These are phyloP conservation scores for Daldinia vernicosa DNA, from an alignment of 495 filamentous ascomycete species.

Conservation along the genomic window DNA sequence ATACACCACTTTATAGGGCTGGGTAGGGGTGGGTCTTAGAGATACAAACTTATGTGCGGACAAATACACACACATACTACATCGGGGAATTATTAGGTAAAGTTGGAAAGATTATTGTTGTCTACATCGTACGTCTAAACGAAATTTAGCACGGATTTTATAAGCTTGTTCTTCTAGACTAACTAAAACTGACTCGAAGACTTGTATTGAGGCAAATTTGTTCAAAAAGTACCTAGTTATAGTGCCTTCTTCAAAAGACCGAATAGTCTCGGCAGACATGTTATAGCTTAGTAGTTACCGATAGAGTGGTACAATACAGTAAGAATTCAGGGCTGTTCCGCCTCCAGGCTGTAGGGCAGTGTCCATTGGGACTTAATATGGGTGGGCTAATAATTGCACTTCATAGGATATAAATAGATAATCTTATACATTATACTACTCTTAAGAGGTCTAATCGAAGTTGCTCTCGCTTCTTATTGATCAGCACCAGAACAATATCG, in stretches of 20 bases:
- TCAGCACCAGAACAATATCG: neutral
- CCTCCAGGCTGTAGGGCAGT: neutral
- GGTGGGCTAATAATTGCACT: neutral
- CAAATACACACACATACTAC: neutral
- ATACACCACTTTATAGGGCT: neutral
- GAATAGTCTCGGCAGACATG: neutral
- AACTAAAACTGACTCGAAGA: neutral
- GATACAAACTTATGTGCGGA: neutral
- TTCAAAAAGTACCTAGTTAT: neutral
- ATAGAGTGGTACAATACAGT: neutral
- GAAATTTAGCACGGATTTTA: neutral
- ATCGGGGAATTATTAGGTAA: neutral
- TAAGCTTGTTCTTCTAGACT: neutral
- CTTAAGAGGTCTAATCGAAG: neutral
- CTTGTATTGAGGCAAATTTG: neutral
- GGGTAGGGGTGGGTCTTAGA: neutral
- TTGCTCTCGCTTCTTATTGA: neutral
- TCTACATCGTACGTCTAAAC: neutral
- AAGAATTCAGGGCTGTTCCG: neutral
- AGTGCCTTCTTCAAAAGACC: neutral
- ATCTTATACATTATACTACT: neutral
- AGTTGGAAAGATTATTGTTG: neutral
- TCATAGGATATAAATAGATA: neutral
- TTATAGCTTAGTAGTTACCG: neutral
- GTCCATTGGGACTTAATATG: neutral